Base-by-base conservation (phyloP, 306 rosid species). In the Vachellia collinsii region DNA sequence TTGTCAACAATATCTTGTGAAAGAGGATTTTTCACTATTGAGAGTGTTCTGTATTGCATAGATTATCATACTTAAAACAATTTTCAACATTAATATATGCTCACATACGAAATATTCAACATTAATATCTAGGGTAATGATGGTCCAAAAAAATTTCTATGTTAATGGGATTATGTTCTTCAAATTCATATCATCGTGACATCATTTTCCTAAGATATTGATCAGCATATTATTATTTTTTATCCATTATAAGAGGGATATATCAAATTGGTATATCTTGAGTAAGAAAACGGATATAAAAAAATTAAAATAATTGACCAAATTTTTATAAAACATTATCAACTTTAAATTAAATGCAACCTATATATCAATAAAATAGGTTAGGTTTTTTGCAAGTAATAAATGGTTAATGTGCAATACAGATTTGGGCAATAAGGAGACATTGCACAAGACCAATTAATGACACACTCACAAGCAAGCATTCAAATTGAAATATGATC, bases 21-120 rank as follows among this genome's bases (percentile, higher is more conserved):
- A 70, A 79, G 77, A 70, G 63, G 77, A 79, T 70, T 79, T 39
- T 43, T 70, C 38, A 29, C 82, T 79, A 62, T 36, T 67, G 71
- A 63, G 51, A 63, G 38, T 0, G 17, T 61, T 14, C 61, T 71
- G 66, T 25, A 16, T 25, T 12, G 67, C 16, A 5, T 11, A 11
- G 25, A 11, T 61, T 61, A 61, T 61, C 39, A 23, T 29, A 25
- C 34, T 12, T 25, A 61, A 61, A 25, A 61, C 16, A 50, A 14
- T 29, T 8, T 23, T 11, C 11, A 59, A 59, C 65, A 22, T 7
- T 23, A 59, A 3, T 2, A 59, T 23, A 59, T 22, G 22, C 23
- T 19, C 5, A 3, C 3, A 23, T 6, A 22, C 7, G 53, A 22
- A 4, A 23, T 47, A 46, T 44, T 46, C 8, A 7, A 50, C 20